Evolutionary conservation across 306 rosid species (phyloP).

Genomic region (Ochetophila trinervis): DNA sequence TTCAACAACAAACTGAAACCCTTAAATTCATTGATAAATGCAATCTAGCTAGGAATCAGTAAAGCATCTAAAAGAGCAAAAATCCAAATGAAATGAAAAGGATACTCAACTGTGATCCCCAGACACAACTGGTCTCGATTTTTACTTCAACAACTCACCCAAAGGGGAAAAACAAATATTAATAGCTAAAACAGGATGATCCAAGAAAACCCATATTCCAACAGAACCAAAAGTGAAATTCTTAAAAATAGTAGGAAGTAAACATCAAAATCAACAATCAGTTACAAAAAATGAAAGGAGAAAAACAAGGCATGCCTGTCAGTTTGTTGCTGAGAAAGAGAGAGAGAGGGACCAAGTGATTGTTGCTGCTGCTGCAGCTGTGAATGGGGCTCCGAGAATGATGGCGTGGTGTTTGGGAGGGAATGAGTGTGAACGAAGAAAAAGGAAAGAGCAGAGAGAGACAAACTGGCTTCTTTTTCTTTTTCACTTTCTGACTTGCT

Average conservation of each 20-base stretch:
- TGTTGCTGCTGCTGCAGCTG: constrained; percentile 18
- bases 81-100: not conserved
- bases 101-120: not conserved
- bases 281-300: not conserved
- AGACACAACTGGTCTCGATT: not conserved
- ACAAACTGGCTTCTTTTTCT: constrained; percentile 17
- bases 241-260: not conserved
- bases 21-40: not conserved
- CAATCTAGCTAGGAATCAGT: not conserved
- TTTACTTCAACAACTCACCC: not conserved
- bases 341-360: constrained; percentile 16
- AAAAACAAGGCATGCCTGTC: constrained; percentile 21
- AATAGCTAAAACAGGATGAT: not conserved
- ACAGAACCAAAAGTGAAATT: constrained; percentile 1
- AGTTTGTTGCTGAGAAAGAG: not conserved
- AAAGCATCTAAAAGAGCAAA: not conserved
- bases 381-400: constrained; percentile 32
- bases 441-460: constrained; percentile 34
- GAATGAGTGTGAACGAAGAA: constrained; percentile 55
- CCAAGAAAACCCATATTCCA: constrained; percentile 17
- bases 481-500: constrained; percentile 14
- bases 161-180: not conserved
- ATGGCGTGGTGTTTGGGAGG: constrained; percentile 40
- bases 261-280: not conserved
- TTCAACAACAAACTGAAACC: constrained; percentile 20